Evolutionary conservation across 805 yeast species (phyloP), one percentile per base, ranked within the genome.

Genomic region (Candida quercuum): DNA sequence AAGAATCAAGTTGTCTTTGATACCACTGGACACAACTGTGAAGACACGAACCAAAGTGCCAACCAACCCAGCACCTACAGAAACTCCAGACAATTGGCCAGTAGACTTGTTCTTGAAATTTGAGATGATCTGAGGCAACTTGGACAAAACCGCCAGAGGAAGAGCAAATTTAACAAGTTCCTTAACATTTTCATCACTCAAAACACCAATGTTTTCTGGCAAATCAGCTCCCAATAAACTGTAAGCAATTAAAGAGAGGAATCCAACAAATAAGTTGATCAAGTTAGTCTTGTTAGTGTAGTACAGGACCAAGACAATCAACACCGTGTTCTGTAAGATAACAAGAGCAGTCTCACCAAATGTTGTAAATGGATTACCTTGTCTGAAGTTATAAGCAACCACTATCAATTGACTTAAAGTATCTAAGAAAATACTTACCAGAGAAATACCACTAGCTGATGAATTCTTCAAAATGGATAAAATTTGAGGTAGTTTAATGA

Each of bases 401-500:
- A 61, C 47, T 32, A 65, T 51, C 30, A 63, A 34, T 39, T 61
- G 56, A 12, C 60, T 49, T 0, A 57, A 25, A 4, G 64, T 56
- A 43, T 67, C 71, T 26, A 67, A 49, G 8, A 58, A 30, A 31
- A 50, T 56, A 31, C 60, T 48, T 13, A 47, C 23, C 27, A 61
- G 45, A 4, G 69, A 64, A 13, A 67, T 42, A 5, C 71, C 71
- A 4, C 36, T 47, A 10, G 62, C 64, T 3, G 66, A 60, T 10
- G 46, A 38, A 9, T 60, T 46, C 14, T 44, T 36, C 18, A 67
- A 28, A 25, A 67, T 52, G 30, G 56, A 48, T 10, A 55, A n/a
- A 33, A 67, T 60, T 46, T 68, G 72, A 7, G 73, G 72, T 1
- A 68, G 43, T 41, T 67, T 67, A 28, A 65, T 60, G 16, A 64